Evolutionary conservation across 2,329 filamentous ascomycete genomes (phyloP), one percentile per base, ranked within the genome.

Genomic region (Pezicula neosporulosa): DNA sequence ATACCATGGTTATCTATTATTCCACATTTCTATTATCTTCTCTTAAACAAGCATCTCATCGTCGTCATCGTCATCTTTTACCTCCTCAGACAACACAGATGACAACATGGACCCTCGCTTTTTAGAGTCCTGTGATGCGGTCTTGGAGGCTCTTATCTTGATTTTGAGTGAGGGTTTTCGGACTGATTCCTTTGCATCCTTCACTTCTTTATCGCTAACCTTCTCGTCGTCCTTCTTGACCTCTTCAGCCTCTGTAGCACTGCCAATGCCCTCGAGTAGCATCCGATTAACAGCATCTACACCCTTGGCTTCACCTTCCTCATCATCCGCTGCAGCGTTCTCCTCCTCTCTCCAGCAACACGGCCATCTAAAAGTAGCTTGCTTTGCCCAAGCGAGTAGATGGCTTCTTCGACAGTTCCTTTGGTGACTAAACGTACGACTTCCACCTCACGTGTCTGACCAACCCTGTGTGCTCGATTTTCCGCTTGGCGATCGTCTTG

Each of bases 401-500:
- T 95, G 54, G 96, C 86, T 70, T 97, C 92, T 69, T 99, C 94
- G 27, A 99, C 89, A 0, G 93, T 96, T 51, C 80, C 82, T 51
- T 78, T 80, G 0, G 89, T 89, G 49, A 99, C 87, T 1, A 99
- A 78, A 28, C 91, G 79, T 38, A 96, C 84, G 38, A 99, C 88
- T 66, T 99, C 93, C 1, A 99, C 94, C 35, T 93, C 87, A 15
- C 89, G 78, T 28, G 82, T 92, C 74, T 99, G 94, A 0, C 94
- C 94, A 8, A 99, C 89, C 13, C 94, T 87, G 71, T 99, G 94
- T 0, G 94, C 94, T 16, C 94, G 86, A 68, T 99, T 97, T 75
- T 97, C 94, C 0, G 94, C 94, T 68, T 99, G 94, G n/a, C 96
- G 85, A 66, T 99, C 94, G 60, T 97, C 93, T 66, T 99, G 94